Evolutionary conservation across 163 green algal species (phyloP), one percentile per base, ranked within the genome.

Genomic region (Chloroidium sp.): DNA sequence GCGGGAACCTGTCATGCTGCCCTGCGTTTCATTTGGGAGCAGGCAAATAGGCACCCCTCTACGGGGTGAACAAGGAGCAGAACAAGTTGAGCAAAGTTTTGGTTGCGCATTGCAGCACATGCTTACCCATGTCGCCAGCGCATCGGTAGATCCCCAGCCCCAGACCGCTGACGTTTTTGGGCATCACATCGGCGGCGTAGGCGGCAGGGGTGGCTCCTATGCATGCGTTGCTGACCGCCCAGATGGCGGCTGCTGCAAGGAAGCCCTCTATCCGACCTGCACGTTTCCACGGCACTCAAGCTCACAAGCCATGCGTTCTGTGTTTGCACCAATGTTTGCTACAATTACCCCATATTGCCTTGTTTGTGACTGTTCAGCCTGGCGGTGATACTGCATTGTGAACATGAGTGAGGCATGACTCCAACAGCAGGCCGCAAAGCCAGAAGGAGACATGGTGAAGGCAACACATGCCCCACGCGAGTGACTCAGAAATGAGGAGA

Each of bases 101-200:
- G 67, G 67, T 74, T 10, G 12, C 67, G 8, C 67, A 12, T 10
- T 36, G 36, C 36, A 36, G 36, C 36, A 36, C 74, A 77, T 2
- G 36, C 76, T 69, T 75, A 86, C 84, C 84, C n/a, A 88, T 58
- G 79, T 88, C 84, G 62, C 84, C 84, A 14, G 82, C 82, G 75
- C 81, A 86, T 59, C 86, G 80, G 76, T 85, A 90, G 69, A 87
- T 83, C 60, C 80, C 80, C 62, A 90, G 78, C 1, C 81, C 86
- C 61, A 84, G 78, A 4, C 84, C 86, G 0, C 76, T 61, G 0
- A 80, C 60, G 64, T 62, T 64, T 12, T 79, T 61, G 60, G 86
- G 86, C 61, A 86, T 81, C 1, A 90, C 77, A 72, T 90, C 86
- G n/a, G 82, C 76, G 4, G 84, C 86, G 75, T 85, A 90, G 10